These are phyloP conservation scores for Echria macrotheca DNA, from an alignment of 495 filamentous ascomycete genomes.

Conservation along the genomic window DNA sequence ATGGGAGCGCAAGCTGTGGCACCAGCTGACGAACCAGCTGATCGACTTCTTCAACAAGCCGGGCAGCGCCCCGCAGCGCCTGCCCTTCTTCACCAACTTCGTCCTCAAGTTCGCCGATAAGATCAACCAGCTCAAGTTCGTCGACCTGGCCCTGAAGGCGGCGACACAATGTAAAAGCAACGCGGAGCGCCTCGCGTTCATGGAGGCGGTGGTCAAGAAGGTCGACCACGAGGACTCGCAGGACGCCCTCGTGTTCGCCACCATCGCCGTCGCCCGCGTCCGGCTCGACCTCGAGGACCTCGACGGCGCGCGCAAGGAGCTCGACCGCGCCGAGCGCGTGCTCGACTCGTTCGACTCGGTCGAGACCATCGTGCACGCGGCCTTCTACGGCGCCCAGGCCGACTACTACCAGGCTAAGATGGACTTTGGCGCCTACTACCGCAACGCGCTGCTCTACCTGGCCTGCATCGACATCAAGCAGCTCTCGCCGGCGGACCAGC, in stretches of 20 bases:
- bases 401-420: conserved; percentile 90
- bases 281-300: conserved; percentile 72
- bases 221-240: conserved; percentile 90
- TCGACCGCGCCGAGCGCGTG: conserved; percentile 80
- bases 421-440: conserved; percentile 94
- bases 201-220: conserved; percentile 74
- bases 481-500: conserved; percentile 65
- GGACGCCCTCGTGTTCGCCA: conserved; percentile 94
- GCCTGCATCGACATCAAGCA: conserved; percentile 84
- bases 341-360: conserved; percentile 91
- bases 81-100: conserved; percentile 89
- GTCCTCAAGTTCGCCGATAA: conserved; percentile 93
- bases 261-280: conserved; percentile 82
- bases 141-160: conserved; percentile 79
- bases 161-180: conserved; percentile 87
- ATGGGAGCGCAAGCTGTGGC: conserved; percentile 99
- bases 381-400: conserved; percentile 93
- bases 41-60: conserved; percentile 83
- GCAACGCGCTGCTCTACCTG: conserved; percentile 95
- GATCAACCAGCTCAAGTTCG: conserved; percentile 98
- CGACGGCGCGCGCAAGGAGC: conserved; percentile 71
- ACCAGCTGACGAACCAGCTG: conserved; percentile 88
- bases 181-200: conserved; percentile 80
- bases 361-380: conserved; percentile 91
- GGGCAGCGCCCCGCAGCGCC: conserved; percentile 74